Evolutionary conservation across 225 moss, liverwort and hornwort genomes (phyloP).

Genomic region (Physcomitrellopsis africana): DNA sequence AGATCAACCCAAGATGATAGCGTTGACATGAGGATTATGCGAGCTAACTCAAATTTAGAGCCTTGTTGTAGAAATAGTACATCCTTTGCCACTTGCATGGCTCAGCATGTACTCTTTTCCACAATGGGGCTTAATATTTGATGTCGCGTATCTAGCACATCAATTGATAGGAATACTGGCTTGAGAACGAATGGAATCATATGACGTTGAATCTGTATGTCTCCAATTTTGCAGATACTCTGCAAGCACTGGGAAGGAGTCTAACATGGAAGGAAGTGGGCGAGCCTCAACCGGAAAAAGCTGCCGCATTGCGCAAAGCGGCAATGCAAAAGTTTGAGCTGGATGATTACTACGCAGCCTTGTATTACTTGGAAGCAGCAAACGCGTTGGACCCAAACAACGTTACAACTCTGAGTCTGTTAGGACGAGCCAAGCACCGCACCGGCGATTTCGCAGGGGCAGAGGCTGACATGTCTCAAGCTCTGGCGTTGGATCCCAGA

Average conservation of each 20-base stretch:
- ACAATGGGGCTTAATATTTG: too few relatives aligned
- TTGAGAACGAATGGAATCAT: background rate
- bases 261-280: background rate
- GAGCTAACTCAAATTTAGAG: too few relatives aligned
- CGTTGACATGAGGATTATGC: too few relatives aligned
- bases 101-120: too few relatives aligned
- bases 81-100: too few relatives aligned
- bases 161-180: background rate
- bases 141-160: background rate
- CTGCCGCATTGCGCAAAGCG: background rate
- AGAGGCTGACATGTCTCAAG: background rate
- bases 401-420: background rate
- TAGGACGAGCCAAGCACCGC: constrained; percentile 14
- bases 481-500: constrained; percentile 17
- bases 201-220: background rate
- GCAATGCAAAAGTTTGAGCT: background rate
- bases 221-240: background rate
- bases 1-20: too few relatives aligned
- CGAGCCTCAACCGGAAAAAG: constrained; percentile 11
- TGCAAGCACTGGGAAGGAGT: constrained; percentile 13
- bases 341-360: constrained; percentile 13
- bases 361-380: constrained; percentile 1
- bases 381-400: background rate
- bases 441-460: constrained; percentile 17
- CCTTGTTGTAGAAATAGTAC: too few relatives aligned